Conservation (phyloP, 139 green algal species). For the Chlorella sp. region DNA sequence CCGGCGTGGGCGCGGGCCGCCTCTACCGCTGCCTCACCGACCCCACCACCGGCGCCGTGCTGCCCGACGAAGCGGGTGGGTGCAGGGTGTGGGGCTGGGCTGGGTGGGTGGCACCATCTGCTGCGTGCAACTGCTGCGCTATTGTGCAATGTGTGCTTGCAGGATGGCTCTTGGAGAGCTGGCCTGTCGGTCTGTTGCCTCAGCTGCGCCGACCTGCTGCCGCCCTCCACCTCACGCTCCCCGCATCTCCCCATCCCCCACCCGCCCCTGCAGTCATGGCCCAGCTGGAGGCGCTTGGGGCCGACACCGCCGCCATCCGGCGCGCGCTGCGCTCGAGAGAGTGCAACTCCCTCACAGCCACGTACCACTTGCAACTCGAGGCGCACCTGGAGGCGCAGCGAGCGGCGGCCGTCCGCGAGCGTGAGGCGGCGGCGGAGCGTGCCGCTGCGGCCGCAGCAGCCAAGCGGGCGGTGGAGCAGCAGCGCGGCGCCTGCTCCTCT, state of each 20-base stretch:
- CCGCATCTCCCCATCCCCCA: not conserved
- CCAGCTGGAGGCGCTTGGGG: conserved; percentile 31
- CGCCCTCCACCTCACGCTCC: no score
- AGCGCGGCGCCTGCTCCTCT: not conserved
- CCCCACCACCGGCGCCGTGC: conserved; percentile 1
- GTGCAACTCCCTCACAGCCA: conserved; percentile 44
- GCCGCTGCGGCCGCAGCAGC: no score
- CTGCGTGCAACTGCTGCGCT: no score
- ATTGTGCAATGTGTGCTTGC: no score
- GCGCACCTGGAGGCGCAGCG: conserved; percentile 17
- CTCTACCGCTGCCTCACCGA: conserved; percentile 32
- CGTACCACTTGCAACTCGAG: conserved; percentile 47
- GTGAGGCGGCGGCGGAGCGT: not conserved
- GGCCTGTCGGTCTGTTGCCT: no score
- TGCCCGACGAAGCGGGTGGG: conserved; percentile 26
- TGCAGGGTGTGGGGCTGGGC: no score
- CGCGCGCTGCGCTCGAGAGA: conserved; percentile 37
- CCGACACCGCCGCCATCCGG: not conserved
- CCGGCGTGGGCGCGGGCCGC: conserved; percentile 20
- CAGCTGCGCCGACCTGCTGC: no score
- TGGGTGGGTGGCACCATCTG: no score
- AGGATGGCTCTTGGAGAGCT: no score
- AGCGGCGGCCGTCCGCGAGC: not conserved
- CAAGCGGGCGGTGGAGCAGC: not conserved
- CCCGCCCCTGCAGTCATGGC: conserved; percentile 32